Evolutionary conservation across 257 asterid species (phyloP).

Genomic region (Petrea volubilis): DNA sequence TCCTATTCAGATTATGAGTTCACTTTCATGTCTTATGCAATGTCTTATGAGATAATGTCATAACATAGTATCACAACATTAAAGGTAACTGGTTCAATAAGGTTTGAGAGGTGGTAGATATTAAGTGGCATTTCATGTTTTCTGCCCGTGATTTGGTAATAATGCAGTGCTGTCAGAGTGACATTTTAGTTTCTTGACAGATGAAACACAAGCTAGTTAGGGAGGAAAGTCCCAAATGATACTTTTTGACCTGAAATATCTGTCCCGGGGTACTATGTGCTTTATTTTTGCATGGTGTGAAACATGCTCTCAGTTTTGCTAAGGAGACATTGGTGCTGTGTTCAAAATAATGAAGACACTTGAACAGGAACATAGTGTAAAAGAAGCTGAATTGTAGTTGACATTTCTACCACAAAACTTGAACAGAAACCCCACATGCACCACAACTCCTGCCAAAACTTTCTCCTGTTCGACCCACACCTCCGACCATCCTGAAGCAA

Average conservation of each 20-base stretch:
- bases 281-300: not conserved
- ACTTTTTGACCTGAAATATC: not conserved
- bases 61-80: not conserved
- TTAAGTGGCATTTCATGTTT: no score
- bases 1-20: slow-evolving; percentile 5
- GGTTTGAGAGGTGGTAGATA: not conserved
- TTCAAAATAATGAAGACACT: no score
- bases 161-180: no score
- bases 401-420: no score
- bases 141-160: not conserved
- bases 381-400: no score
- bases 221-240: not conserved
- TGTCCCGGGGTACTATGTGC: not conserved
- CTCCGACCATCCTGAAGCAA: no score
- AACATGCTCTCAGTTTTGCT: not conserved
- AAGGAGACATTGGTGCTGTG: no score
- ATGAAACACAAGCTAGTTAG: not conserved
- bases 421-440: no score
- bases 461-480: no score
- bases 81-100: not conserved
- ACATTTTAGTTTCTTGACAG: not conserved
- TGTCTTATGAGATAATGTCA: not conserved
- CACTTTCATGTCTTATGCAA: not conserved
- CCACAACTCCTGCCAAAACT: no score
- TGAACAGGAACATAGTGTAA: no score